Conservation (phyloP, 805 yeast species). For the Saturnispora ahearnii region DNA sequence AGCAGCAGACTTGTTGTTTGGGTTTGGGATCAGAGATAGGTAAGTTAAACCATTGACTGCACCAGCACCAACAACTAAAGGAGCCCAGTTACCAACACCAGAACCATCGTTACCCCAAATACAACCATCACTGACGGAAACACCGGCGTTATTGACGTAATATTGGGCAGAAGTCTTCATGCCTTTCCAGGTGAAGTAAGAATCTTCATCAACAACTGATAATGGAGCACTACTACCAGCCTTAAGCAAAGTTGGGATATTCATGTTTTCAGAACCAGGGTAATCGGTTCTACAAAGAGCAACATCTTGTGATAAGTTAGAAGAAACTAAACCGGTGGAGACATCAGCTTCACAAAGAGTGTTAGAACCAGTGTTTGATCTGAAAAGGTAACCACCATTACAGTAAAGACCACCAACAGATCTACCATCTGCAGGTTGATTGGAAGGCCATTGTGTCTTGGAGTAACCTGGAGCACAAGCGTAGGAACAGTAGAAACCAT, state of each 20-base stretch:
- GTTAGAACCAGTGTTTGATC: slow-evolving; percentile 41
- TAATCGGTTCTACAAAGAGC: slow-evolving; percentile 72
- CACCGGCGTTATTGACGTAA: slow-evolving; percentile 73
- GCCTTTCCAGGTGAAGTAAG: slow-evolving; percentile 57
- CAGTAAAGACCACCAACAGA: slow-evolving; percentile 67
- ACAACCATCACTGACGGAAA: slow-evolving; percentile 59
- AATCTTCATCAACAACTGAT: slow-evolving; percentile 51
- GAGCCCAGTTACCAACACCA: slow-evolving; percentile 73
- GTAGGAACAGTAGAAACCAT: slow-evolving; percentile 66
- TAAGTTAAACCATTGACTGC: slow-evolving; percentile 47
- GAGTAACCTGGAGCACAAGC: slow-evolving; percentile 77
- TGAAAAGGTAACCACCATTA: slow-evolving; percentile 51
- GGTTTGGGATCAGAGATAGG: slow-evolving; percentile 70
- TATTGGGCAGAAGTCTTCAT: slow-evolving; percentile 60
- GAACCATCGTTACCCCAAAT: slow-evolving; percentile 56
- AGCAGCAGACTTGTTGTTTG: slow-evolving; percentile 49
- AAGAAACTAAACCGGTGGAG: slow-evolving; percentile 44
- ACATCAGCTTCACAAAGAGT: slow-evolving; percentile 61
- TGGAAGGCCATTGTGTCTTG: slow-evolving; percentile 69
- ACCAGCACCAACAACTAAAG: slow-evolving; percentile 73
- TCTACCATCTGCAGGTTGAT: slow-evolving; percentile 59
- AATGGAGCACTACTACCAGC: slow-evolving; percentile 45
- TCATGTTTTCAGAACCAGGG: slow-evolving; percentile 80
- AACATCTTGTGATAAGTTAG: slow-evolving; percentile 41
- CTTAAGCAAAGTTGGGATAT: slow-evolving; percentile 55